Percentiles rank a stretch among this genome's conserved stretches.
Conservation (phyloP, 805 yeast species). For the Candida insectalens region DNA sequence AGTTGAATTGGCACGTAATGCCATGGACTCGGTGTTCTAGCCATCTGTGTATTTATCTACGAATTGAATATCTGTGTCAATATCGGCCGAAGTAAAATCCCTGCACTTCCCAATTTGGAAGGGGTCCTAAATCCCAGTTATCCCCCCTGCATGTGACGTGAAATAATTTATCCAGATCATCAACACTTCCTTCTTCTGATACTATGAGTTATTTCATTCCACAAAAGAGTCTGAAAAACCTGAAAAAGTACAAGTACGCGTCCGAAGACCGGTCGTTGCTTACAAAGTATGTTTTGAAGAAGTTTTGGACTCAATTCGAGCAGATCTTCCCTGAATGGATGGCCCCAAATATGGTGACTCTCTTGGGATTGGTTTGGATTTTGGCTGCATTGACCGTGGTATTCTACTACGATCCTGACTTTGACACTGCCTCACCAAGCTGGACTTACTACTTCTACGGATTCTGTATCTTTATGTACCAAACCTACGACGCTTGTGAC, state of each 20-base stretch:
- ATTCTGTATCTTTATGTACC: constrained; percentile 77
- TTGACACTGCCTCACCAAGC: constrained; percentile 50
- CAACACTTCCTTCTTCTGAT: constrained; percentile 3
- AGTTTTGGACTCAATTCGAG: constrained; percentile 73
- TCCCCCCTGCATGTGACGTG: no score
- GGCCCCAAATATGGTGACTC: constrained; percentile 90
- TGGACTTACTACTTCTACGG: constrained; percentile 79
- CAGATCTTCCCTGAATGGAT: constrained; percentile 70
- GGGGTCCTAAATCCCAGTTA: no score
- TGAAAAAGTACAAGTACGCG: constrained; percentile 48
- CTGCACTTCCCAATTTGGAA: no score
- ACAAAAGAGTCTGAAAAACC: constrained; percentile 29
- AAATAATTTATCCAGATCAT: no score
- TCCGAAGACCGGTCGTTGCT: constrained; percentile 75
- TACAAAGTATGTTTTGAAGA: constrained; percentile 67
- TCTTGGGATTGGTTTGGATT: constrained; percentile 69
- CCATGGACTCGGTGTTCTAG: constrained; percentile 9
- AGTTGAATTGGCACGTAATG: constrained; percentile 62
- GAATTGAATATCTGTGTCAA: neutral
- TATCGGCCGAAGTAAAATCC: no score
- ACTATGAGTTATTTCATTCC: constrained; percentile 42
- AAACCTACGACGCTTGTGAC: constrained; percentile 93
- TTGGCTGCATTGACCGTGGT: constrained; percentile 53
- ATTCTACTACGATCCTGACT: constrained; percentile 63
- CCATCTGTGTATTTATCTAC: neutral